These are phyloP conservation scores for Saturnispora halmiae DNA, from an alignment of 805 yeast genomes.

Conservation along the genomic window DNA sequence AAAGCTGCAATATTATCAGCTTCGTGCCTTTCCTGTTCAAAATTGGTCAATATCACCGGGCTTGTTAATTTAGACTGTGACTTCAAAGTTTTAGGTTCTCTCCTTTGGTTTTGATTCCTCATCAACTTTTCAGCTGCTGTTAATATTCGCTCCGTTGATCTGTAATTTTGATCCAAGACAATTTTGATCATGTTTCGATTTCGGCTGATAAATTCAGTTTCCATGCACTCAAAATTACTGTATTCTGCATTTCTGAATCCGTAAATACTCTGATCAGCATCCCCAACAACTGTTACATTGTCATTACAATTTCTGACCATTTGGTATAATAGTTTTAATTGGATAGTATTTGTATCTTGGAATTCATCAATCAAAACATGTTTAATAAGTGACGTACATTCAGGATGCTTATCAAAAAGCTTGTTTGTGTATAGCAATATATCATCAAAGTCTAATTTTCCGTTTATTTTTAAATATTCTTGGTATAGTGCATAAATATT, in stretches of 20 bases:
- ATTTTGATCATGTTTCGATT: conserved; percentile 19
- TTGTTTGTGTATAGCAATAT: conserved; percentile 48
- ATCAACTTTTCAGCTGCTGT: conserved; percentile 56
- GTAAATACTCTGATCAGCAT: conserved; percentile 92
- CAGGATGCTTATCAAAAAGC: conserved; percentile 36
- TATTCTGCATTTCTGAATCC: conserved; percentile 77
- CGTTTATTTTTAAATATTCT: conserved; percentile 31
- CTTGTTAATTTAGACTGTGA: conserved; percentile 38
- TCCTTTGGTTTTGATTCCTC: conserved; percentile 42
- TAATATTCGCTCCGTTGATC: conserved; percentile 67
- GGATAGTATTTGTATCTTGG: conserved; percentile 82
- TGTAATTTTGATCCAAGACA: conserved; percentile 61
- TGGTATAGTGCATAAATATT: conserved; percentile 48
- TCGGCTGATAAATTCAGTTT: conserved; percentile 23
- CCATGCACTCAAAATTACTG: conserved; percentile 54
- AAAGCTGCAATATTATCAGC: conserved; percentile 46
- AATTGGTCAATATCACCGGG: conserved; percentile 32
- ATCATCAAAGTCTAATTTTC: conserved; percentile 75
- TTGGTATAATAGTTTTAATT: conserved; percentile 55
- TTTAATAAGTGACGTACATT: conserved; percentile 40
- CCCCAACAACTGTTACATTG: conserved; percentile 85
- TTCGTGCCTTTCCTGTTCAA: conserved; percentile 41
- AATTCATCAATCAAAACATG: conserved; percentile 90
- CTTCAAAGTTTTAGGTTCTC: conserved; percentile 35
- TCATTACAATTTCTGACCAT: conserved; percentile 37